These are phyloP conservation scores for Solanum hybrid DNA, from an alignment of 305 asterid species.

Conservation along the genomic window DNA sequence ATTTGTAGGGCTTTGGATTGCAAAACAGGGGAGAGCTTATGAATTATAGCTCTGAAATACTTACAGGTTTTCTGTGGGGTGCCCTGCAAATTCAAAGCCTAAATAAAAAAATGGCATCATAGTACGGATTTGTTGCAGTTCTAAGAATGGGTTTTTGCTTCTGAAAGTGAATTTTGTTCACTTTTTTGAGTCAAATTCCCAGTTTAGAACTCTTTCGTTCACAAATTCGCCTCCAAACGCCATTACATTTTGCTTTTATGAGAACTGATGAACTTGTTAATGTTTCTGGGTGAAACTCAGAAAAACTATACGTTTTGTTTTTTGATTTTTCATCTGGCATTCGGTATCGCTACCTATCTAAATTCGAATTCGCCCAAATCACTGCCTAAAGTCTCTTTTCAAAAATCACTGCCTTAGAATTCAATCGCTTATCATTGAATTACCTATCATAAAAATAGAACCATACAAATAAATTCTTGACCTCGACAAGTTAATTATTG, in stretches of 20 bases:
- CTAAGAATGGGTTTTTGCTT: neutral
- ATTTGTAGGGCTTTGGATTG: neutral
- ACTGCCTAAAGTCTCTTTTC: too few relatives aligned
- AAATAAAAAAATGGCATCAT: neutral
- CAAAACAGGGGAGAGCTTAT: neutral
- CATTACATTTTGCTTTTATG: neutral
- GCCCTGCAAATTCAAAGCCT: neutral
- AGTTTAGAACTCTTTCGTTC: neutral
- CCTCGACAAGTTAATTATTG: neutral
- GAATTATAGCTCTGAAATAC: neutral
- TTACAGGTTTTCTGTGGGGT: neutral
- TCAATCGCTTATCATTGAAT: too few relatives aligned
- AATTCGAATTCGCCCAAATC: too few relatives aligned
- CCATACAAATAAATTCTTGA: neutral
- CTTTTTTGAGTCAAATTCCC: neutral
- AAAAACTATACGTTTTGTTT: neutral
- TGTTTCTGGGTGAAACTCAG: neutral
- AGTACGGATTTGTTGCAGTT: neutral
- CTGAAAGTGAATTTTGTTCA: neutral
- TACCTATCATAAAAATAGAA: neutral
- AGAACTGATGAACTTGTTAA: neutral
- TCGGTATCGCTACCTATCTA: too few relatives aligned
- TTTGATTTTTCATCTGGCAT: too few relatives aligned
- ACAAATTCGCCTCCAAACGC: slow-evolving; percentile 2
- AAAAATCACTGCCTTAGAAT: too few relatives aligned